Evolutionary conservation across 2,329 filamentous ascomycete genomes (phyloP).

Genomic region (Sclerotinia minor): DNA sequence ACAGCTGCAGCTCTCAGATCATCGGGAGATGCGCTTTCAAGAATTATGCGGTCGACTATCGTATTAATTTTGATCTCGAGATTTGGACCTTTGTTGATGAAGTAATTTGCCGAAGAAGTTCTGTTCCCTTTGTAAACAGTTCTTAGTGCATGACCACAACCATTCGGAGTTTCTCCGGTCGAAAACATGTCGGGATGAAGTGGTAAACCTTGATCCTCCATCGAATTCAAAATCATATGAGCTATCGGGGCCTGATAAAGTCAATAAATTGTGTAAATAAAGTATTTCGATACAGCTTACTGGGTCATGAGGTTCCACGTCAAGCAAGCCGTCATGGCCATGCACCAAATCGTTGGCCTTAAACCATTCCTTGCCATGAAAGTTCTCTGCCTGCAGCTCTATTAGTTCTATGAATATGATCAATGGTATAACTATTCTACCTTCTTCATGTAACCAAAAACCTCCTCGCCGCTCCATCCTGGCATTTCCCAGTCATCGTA

Average conservation of each 20-base stretch:
- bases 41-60: slow-evolving; percentile 53
- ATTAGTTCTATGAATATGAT: slow-evolving; percentile 1
- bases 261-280: neutral
- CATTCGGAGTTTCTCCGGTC: slow-evolving; percentile 52
- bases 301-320: slow-evolving; percentile 58
- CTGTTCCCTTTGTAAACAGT: slow-evolving; percentile 55
- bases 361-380: slow-evolving; percentile 59
- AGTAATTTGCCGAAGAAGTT: slow-evolving; percentile 55
- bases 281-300: slow-evolving; percentile 38
- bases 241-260: slow-evolving; percentile 50
- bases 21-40: slow-evolving; percentile 43
- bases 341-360: slow-evolving; percentile 50
- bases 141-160: slow-evolving; percentile 56
- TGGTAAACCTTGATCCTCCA: slow-evolving; percentile 54
- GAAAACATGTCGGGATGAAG: slow-evolving; percentile 62
- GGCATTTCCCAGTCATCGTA: slow-evolving; percentile 57
- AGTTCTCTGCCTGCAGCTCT: slow-evolving; percentile 52
- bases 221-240: slow-evolving; percentile 54
- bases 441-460: slow-evolving; percentile 58
- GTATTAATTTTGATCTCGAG: slow-evolving; percentile 49
- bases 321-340: slow-evolving; percentile 53
- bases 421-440: slow-evolving; percentile 36
- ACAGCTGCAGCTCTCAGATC: slow-evolving; percentile 50
- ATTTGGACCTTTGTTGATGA: slow-evolving; percentile 44
- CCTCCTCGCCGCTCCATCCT: slow-evolving; percentile 58